Conservation (phyloP, 192 early-diverging fungal species). For the Tieghemiomyces parasiticus region DNA sequence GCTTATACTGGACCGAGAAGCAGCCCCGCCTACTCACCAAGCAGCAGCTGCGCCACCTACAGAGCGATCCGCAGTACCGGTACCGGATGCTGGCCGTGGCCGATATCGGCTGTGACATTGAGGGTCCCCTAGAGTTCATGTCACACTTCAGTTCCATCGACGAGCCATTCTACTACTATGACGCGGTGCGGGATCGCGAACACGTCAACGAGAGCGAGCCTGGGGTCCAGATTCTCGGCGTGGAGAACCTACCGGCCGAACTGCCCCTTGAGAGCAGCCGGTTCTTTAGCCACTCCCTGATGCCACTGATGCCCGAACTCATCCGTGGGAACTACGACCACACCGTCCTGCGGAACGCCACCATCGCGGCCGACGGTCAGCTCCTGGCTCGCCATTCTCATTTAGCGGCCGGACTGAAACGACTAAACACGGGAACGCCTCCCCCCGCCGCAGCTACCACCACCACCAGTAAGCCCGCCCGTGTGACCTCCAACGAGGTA, state of each 20-base stretch:
- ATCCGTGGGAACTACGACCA: constrained; percentile 36
- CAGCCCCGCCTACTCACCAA: constrained; percentile 85
- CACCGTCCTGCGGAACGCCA: constrained; percentile 57
- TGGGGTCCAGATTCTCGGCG: constrained; percentile 94
- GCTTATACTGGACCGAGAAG: constrained; percentile 81
- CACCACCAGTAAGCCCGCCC: background rate
- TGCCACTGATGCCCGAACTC: constrained; percentile 27
- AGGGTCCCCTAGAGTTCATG: constrained; percentile 91
- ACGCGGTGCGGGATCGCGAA: constrained; percentile 48
- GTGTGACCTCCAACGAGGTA: background rate
- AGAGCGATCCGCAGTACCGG: constrained; percentile 40
- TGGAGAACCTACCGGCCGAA: constrained; percentile 95
- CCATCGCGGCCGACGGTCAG: constrained; percentile 56
- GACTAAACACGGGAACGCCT: background rate
- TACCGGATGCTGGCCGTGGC: constrained; percentile 69
- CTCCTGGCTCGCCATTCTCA: constrained; percentile 35
- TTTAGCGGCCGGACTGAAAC: background rate
- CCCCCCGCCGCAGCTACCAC: background rate
- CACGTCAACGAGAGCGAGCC: constrained; percentile 63
- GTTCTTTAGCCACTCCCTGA: constrained; percentile 77
- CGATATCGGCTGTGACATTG: constrained; percentile 90
- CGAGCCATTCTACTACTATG: constrained; percentile 81
- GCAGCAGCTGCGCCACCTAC: constrained; percentile 57
- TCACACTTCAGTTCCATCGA: constrained; percentile 80
- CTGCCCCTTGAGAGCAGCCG: constrained; percentile 87